Conservation (phyloP, 1,139 yeast genomes). For the Pichia sp. region DNA sequence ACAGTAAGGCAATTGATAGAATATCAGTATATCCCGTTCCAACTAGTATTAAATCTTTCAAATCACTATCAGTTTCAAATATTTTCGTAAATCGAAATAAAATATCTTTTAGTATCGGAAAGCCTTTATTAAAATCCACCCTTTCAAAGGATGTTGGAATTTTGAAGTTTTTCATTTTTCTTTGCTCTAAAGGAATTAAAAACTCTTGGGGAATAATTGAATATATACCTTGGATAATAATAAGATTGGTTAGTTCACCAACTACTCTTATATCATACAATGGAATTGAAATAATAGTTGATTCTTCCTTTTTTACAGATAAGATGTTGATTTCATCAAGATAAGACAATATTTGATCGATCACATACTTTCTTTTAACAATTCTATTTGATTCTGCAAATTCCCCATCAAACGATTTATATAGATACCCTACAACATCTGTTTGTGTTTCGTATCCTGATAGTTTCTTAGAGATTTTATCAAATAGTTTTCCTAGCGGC, state of each 20-base stretch:
- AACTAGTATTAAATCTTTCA: slow-evolving; percentile 49
- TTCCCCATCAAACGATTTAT: slow-evolving; percentile 9
- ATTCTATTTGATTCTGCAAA: background rate
- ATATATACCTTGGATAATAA: slow-evolving; percentile 67
- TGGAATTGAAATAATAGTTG: slow-evolving; percentile 60
- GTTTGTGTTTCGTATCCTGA: slow-evolving; percentile 20
- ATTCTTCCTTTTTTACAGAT: slow-evolving; percentile 31
- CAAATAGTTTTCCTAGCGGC: slow-evolving; percentile 33
- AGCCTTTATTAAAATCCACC: slow-evolving; percentile 20
- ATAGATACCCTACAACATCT: slow-evolving; percentile 22
- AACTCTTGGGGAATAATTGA: slow-evolving; percentile 51
- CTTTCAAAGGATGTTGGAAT: slow-evolving; percentile 23
- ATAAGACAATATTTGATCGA: slow-evolving; percentile 17
- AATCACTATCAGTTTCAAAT: slow-evolving; percentile 41
- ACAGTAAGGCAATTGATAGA: slow-evolving; percentile 37
- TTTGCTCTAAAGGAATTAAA: slow-evolving; percentile 61
- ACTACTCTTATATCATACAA: slow-evolving; percentile 77
- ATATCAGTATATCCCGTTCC: slow-evolving; percentile 76
- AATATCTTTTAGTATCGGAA: slow-evolving; percentile 23
- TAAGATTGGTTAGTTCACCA: slow-evolving; percentile 54
- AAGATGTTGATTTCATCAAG: slow-evolving; percentile 33
- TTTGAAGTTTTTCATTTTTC: slow-evolving; percentile 47
- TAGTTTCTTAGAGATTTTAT: slow-evolving; percentile 28
- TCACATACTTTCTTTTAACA: slow-evolving; percentile 20
- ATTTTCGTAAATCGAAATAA: slow-evolving; percentile 34